Evolutionary conservation across 2,329 filamentous ascomycete species (phyloP).

Genomic region (Stemphylium lycopersici): DNA sequence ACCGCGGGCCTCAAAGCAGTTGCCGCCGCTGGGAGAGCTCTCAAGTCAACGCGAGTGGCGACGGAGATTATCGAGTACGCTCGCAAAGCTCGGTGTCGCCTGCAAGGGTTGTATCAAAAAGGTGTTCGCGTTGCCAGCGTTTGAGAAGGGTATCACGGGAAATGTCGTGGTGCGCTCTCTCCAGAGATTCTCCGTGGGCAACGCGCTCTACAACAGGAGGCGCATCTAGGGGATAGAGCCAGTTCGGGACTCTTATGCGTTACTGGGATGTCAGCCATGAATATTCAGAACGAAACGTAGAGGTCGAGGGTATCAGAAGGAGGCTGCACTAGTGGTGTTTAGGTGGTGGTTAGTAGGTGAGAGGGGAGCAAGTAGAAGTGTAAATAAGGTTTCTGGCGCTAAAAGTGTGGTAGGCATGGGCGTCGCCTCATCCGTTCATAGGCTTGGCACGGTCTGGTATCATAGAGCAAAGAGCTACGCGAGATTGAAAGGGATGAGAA

Average conservation of each 20-base stretch:
- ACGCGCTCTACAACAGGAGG: background rate
- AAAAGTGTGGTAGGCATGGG: conserved; percentile 9
- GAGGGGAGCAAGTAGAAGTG: conserved; percentile 15
- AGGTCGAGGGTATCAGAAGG: background rate
- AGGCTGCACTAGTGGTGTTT: conserved; percentile 1
- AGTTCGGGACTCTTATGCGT: background rate
- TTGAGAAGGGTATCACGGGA: background rate
- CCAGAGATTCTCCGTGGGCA: background rate
- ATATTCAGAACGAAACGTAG: background rate
- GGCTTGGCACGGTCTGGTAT: conserved; percentile 15
- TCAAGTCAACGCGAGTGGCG: background rate
- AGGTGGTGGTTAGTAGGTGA: background rate
- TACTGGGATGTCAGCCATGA: background rate
- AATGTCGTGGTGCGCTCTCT: background rate
- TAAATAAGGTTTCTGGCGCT: conserved; percentile 25
- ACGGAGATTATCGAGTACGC: background rate
- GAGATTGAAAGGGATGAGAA: background rate
- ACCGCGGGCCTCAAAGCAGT: background rate
- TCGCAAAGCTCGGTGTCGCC: background rate
- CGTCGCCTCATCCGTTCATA: conserved; percentile 6
- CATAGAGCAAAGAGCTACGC: background rate
- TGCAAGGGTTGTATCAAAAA: background rate
- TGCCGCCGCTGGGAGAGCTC: background rate
- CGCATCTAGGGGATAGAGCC: background rate
- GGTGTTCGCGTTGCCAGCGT: background rate